Evolutionary conservation across 805 yeast species (phyloP), one percentile per base, ranked within the genome.

Genomic region (Kuraishia hungarica): DNA sequence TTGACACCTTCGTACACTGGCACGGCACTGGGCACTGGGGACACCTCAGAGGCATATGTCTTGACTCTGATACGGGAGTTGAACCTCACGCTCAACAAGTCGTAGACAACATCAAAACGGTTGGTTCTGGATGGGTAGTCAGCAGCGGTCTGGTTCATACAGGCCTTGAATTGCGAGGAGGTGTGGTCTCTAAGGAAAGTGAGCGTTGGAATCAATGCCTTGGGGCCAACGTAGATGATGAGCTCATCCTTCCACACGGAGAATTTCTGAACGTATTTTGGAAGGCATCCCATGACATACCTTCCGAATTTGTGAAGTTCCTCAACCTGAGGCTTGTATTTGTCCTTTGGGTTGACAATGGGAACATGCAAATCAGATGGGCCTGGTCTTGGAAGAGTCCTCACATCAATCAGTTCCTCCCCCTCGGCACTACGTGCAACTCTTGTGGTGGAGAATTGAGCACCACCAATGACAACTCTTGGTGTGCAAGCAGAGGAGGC

Each of bases 161-260:
- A 83, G 8, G 86, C 70, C 70, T 87, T 89, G 74, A 81, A 89
- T 72, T 89, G 96, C 17, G 90, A 77, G 2, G 96, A 77, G 22
- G 93, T 84, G 71, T 89, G 96, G 69, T 87, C 81, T 63, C 81
- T 82, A 70, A 89, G 75, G 66, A 87, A 89, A 22, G 80, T 71
- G 68, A 84, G 71, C 56, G 83, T 83, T n/a, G 90, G 94, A 60
- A 82, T 75, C 55, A 89, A 69, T 6, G 90, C 92, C 23, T 80
- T 72, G 50, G 96, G 96, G 2, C 90, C 87, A 57, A 86, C 81
- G 68, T 83, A 84, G 53, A 89, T 70, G 50, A 86, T 80, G 68
- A 89, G 80, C 72, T 89, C 96, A 67, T 89, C 96, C 71, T 89
- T 89, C 96, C 96, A 89, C 52, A 89, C 96, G 5, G 89, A 77